Evolutionary conservation across 176 grass and related monocot genomes (phyloP), one percentile per base, ranked within the genome.

Genomic region (Raddia guianensis): DNA sequence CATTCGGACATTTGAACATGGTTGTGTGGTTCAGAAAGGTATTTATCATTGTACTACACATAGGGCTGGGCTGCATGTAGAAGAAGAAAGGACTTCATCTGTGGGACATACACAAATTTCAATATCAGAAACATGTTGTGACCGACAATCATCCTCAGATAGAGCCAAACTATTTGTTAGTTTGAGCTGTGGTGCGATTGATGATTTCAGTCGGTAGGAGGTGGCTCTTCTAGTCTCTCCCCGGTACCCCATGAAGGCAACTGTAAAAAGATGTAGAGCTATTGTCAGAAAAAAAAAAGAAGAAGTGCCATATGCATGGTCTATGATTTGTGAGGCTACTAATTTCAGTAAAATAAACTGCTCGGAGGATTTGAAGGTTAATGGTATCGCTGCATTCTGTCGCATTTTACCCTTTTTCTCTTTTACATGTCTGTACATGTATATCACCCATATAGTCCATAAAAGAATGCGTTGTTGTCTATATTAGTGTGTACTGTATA

Each of bases 201-300:
- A 14, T 84, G 52, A 35, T 83, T 53, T 50, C 20, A 69, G 53
- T 2, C 49, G 12, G 54, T 35, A 34, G 45, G 35, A 63, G 7
- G 64, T 15, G 43, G 37, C 72, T 12, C 7, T 5, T 71, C 34
- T 66, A 33, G 48, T 66, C n/a, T 66, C 21, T n/a, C 66, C 21
- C 48, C 57, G 67, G 6, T 52, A 60, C 44, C 51, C 50, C 44
- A 60, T 45, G 60, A 73, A 74, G 5, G 52, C 53, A 88, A 75
- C 35, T 80, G 86, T 84, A 84, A 79, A 88, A 83, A 84, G 68
- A 74, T 69, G 61, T 60, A 84, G 81, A 75, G 52, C 21, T 77
- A 66, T 70, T 71, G 47, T 32, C 11, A 45, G 13, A 20, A 63
- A 33, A 11, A 9, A 76, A 37, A n/a, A 18, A 46, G 62, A 47